phyloP scores from a whole-genome alignment of 2,329 filamentous ascomycete genomes.

The Cordyceps pruinosa region DNA sequence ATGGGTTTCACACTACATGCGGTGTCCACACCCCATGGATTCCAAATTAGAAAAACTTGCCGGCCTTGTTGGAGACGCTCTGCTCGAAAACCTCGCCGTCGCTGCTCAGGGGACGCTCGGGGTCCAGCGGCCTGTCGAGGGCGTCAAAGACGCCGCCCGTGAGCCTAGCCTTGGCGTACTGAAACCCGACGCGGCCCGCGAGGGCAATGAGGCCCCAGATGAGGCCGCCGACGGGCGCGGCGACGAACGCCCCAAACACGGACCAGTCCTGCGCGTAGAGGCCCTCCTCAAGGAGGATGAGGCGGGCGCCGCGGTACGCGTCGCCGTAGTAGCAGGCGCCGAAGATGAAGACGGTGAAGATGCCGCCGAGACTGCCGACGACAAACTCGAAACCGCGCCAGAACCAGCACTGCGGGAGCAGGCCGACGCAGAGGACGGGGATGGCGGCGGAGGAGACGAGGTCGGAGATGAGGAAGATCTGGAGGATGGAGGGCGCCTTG shows the following conservation, averaged over 20 bases:
- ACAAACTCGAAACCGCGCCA: constrained; percentile 79
- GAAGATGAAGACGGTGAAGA: constrained; percentile 75
- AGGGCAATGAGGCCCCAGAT: constrained; percentile 64
- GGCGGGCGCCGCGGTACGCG: constrained; percentile 53
- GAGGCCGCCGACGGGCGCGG: constrained; percentile 67
- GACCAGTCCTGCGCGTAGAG: constrained; percentile 75
- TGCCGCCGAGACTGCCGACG: constrained; percentile 67
- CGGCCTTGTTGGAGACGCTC: constrained; percentile 29
- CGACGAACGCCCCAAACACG: constrained; percentile 75
- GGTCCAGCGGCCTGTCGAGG: constrained; percentile 47
- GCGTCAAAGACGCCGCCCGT: constrained; percentile 59
- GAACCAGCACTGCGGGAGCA: constrained; percentile 63
- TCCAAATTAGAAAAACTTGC: constrained; percentile 54
- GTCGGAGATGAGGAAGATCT: constrained; percentile 78
- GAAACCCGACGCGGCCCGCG: constrained; percentile 49
- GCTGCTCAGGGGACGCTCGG: constrained; percentile 20
- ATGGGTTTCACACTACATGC: background rate
- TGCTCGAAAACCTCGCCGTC: constrained; percentile 24
- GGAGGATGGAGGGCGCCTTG: constrained; percentile 65
- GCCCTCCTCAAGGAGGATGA: constrained; percentile 66
- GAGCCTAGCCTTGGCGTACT: constrained; percentile 50
- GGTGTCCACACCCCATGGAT: background rate
- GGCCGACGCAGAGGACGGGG: constrained; percentile 66
- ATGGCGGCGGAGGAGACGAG: constrained; percentile 71
- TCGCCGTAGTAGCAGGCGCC: constrained; percentile 71